Evolutionary conservation across 495 filamentous ascomycete species (phyloP), one percentile per base, ranked within the genome.

Genomic region (Aspergillus olivimuriae): DNA sequence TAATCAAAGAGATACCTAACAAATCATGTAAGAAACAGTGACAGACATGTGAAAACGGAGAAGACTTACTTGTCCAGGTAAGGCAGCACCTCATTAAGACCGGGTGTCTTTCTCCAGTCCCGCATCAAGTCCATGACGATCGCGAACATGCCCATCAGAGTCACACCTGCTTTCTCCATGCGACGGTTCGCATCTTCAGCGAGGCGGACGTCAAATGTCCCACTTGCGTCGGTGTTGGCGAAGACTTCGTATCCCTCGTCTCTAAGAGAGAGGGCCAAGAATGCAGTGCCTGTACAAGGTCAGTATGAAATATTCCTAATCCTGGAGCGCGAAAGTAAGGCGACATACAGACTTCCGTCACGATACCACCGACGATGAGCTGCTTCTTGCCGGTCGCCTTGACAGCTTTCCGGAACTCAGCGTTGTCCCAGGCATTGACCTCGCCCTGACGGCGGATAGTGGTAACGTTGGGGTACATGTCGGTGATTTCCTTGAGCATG

Each of bases 381-480:
- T 90, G 85, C 31, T 72, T 81, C 60, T 77, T 82, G 40, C 77
- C 77, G 1, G 80, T 75, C 2, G 81, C 81, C 28, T 61, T 57
- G 38, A 90, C 74, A 14, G 86, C 85, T 3, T 65, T 67, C 7
- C 77, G 73, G 71, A 89, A 87, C 0, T 86, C 80, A 2, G 68
- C 39, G 51, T 87, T 87, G 56, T 90, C 86, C 85, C 84, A 89
- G 3, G 86, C 86, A 49, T 89, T 73, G 50, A 89, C 85, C 52
- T 89, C 84, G 24, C 86, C 86, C 41, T 84, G 70, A 26, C 86
- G 79, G 46, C 66, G 70, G 57, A 90, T 77, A 14, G 86, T 61
- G 2, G 82, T 75, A 8, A 82, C 76, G 22, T 75, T 69, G 20
- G 85, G 84, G 55, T 84, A 80, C 77, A 84, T 74, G 3, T 77